phyloP scores from a whole-genome alignment of 352 stramenopile species.

The Globisporangium cylindrosporum region DNA sequence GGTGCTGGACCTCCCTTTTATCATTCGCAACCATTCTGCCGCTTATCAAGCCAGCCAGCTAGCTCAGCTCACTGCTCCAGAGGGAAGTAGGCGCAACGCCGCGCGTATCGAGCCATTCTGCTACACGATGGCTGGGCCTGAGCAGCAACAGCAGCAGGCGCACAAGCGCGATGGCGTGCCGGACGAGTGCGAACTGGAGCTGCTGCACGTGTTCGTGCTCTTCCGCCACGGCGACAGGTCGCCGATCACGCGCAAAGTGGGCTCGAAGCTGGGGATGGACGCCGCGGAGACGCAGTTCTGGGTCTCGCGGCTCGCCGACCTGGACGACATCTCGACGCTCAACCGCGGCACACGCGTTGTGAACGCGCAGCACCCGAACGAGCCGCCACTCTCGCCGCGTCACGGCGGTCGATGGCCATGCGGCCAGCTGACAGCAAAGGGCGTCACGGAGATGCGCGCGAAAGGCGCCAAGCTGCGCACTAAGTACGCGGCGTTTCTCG shows the following conservation, averaged over 20 bases:
- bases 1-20: no score
- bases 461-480: constrained; percentile 46
- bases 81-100: not conserved
- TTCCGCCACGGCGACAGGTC: constrained; percentile 80
- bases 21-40: no score
- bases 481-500: constrained; percentile 41
- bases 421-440: constrained; percentile 68
- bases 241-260: constrained; percentile 61
- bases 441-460: constrained; percentile 56
- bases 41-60: no score
- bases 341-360: constrained; percentile 45
- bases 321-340: constrained; percentile 41
- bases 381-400: constrained; percentile 34
- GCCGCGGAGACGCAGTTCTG: constrained; percentile 55
- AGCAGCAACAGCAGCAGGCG: not conserved
- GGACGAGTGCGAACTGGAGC: constrained; percentile 23
- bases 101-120: not conserved
- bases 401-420: constrained; percentile 70
- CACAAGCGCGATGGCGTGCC: not conserved
- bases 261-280: constrained; percentile 40
- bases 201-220: constrained; percentile 66
- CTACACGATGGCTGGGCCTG: constrained; percentile 3
- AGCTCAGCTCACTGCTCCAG: not conserved
- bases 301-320: constrained; percentile 44
- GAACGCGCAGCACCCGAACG: constrained; percentile 17